These are phyloP conservation scores for Senna tora DNA, from an alignment of 306 rosid species.

Conservation along the genomic window DNA sequence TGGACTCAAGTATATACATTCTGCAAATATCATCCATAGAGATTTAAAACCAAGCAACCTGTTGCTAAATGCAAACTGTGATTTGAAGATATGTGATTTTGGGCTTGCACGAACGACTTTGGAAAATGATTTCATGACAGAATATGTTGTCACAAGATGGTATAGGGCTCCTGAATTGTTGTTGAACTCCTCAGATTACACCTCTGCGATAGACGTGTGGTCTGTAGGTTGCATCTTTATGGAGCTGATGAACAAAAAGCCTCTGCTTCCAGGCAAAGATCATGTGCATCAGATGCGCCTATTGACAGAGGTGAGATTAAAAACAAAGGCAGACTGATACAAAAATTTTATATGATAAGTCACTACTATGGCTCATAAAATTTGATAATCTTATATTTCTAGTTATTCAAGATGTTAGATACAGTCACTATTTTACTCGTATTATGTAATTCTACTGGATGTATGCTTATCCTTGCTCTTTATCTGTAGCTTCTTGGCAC, in stretches of 20 bases:
- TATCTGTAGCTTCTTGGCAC: slow-evolving; percentile 85
- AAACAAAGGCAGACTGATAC: background rate
- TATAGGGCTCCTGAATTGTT: slow-evolving; percentile 95
- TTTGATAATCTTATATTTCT: slow-evolving; percentile 24
- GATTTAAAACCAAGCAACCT: slow-evolving; percentile 96
- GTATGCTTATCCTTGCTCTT: slow-evolving; percentile 44
- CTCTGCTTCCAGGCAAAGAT: slow-evolving; percentile 86
- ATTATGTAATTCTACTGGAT: slow-evolving; percentile 30
- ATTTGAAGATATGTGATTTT: slow-evolving; percentile 91
- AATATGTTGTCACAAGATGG: slow-evolving; percentile 98
- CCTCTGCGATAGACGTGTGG: slow-evolving; percentile 94
- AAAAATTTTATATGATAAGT: slow-evolving; percentile 14
- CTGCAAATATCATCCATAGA: slow-evolving; percentile 92
- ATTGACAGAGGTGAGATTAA: slow-evolving; percentile 78
- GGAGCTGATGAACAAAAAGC: slow-evolving; percentile 98
- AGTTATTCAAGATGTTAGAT: slow-evolving; percentile 19
- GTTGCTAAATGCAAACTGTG: slow-evolving; percentile 85
- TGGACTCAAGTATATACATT: slow-evolving; percentile 87
- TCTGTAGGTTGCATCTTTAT: slow-evolving; percentile 94
- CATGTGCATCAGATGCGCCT: slow-evolving; percentile 97
- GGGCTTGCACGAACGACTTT: slow-evolving; percentile 90
- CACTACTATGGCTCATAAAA: background rate
- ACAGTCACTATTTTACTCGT: slow-evolving; percentile 11
- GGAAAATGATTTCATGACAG: slow-evolving; percentile 90
- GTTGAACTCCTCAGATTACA: slow-evolving; percentile 94